phyloP scores from a whole-genome alignment of 73 alveolate species.

The Paramecium primaurelia region DNA sequence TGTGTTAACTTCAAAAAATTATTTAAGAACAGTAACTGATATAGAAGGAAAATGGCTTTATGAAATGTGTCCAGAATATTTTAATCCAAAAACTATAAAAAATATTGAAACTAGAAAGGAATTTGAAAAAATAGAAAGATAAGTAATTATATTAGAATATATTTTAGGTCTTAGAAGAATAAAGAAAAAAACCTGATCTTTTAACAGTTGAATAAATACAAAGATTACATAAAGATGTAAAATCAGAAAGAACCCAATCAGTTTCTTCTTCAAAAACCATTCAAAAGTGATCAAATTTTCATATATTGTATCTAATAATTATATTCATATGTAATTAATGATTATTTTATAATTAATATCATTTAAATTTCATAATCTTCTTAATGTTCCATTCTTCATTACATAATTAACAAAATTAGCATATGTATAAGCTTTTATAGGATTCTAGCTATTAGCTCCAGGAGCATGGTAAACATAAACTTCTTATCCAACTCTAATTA shows the following conservation, averaged over 20 bases:
- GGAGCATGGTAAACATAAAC: not conserved
- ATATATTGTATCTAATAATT: not conserved
- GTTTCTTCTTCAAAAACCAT: not conserved
- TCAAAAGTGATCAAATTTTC: not conserved
- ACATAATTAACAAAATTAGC: not conserved
- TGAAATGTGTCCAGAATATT: constrained; percentile 96
- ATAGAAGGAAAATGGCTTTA: constrained; percentile 95
- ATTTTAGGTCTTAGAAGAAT: not conserved
- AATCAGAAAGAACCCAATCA: not conserved
- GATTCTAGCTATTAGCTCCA: not conserved
- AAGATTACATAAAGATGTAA: not conserved
- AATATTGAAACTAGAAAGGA: constrained; percentile 55
- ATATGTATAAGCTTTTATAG: not conserved
- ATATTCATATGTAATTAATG: no score
- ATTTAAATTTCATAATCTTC: not conserved
- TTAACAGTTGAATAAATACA: constrained; percentile 19
- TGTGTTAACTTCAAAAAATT: constrained; percentile 96
- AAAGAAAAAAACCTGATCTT: not conserved
- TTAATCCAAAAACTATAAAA: constrained; percentile 76
- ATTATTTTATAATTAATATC: no score
- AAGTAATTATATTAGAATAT: not conserved
- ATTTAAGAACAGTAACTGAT: constrained; percentile 94
- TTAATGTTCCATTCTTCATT: not conserved
- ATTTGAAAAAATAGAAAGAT: constrained; percentile 52
- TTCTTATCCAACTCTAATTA: not conserved